A percentile compares a stretch with the other conserved stretches of the same genome.
Conservation (phyloP, 306 rosid genomes). For the Quercus aquifolioides region DNA sequence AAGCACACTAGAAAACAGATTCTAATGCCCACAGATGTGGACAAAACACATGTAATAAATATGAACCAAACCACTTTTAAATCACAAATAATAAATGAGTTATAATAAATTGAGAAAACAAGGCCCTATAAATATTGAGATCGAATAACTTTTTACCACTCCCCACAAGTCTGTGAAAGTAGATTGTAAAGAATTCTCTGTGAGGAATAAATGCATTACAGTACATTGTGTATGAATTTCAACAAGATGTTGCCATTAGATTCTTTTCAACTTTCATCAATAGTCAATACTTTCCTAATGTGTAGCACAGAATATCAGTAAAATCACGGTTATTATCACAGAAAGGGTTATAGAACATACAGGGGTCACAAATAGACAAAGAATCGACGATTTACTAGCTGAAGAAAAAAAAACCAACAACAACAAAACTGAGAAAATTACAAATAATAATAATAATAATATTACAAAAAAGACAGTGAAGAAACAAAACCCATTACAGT, state of each 20-base stretch:
- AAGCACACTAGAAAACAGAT: conserved; percentile 12
- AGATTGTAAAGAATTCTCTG: not conserved
- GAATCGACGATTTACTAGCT: not conserved
- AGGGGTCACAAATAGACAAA: not conserved
- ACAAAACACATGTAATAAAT: conserved; percentile 24
- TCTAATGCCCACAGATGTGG: conserved; percentile 17
- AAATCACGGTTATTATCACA: not conserved
- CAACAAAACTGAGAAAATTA: not conserved
- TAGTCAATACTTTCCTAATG: not conserved
- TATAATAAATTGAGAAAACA: conserved; percentile 6
- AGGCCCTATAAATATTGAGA: conserved; percentile 19
- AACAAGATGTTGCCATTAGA: not conserved
- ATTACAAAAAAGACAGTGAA: not conserved
- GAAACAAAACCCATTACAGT: conserved; percentile 3
- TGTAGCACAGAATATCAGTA: not conserved
- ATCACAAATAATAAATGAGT: not conserved
- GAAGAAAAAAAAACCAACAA: not conserved
- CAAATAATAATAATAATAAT: not conserved
- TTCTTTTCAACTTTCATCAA: not conserved
- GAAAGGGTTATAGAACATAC: not conserved
- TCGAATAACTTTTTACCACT: not conserved
- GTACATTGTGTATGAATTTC: not conserved
- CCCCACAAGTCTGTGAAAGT: not conserved
- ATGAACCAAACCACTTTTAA: conserved; percentile 9
- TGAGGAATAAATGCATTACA: not conserved